Evolutionary conservation across 1,284 basidiomycete species (phyloP).

Genomic region (Ceratobasidium sp.): DNA sequence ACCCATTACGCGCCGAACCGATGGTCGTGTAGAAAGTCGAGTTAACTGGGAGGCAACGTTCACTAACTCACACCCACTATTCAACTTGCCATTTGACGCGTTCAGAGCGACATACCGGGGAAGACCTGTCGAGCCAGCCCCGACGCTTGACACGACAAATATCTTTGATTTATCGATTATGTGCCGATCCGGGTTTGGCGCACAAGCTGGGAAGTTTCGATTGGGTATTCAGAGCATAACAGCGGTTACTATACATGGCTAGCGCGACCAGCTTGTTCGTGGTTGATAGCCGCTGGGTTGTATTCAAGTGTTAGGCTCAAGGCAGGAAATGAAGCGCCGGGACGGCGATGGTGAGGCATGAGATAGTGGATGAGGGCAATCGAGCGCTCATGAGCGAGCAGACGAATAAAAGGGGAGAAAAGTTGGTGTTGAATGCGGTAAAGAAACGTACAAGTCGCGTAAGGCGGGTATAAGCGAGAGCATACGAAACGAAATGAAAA

Average conservation of each 20-base stretch:
- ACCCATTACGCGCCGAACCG: conserved; percentile 3
- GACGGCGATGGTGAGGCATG: too few relatives aligned
- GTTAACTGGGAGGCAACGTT: conserved; percentile 24
- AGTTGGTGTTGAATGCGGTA: too few relatives aligned
- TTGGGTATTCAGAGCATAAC: conserved; percentile 4
- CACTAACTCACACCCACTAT: not conserved
- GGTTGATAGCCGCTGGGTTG: not conserved
- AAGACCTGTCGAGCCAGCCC: conserved; percentile 12
- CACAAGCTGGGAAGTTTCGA: conserved; percentile 19
- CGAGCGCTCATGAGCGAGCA: too few relatives aligned
- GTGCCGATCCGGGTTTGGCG: conserved; percentile 29
- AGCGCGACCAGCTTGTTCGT: not conserved
- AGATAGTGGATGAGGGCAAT: too few relatives aligned
- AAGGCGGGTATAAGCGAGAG: too few relatives aligned
- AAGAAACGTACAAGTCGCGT: too few relatives aligned
- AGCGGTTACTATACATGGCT: not conserved
- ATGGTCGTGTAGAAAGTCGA: conserved; percentile 26
- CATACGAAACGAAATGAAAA: too few relatives aligned
- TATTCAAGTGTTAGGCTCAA: too few relatives aligned
- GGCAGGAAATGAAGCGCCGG: too few relatives aligned
- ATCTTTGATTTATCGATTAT: conserved; percentile 27
- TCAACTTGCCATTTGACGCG: conserved; percentile 11
- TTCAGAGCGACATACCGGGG: conserved; percentile 27
- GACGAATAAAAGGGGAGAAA: too few relatives aligned
- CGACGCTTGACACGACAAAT: conserved; percentile 16